Evolutionary conservation across 768 basidiomycete species (phyloP), one percentile per base, ranked within the genome.

Genomic region (Boletus patriciae): DNA sequence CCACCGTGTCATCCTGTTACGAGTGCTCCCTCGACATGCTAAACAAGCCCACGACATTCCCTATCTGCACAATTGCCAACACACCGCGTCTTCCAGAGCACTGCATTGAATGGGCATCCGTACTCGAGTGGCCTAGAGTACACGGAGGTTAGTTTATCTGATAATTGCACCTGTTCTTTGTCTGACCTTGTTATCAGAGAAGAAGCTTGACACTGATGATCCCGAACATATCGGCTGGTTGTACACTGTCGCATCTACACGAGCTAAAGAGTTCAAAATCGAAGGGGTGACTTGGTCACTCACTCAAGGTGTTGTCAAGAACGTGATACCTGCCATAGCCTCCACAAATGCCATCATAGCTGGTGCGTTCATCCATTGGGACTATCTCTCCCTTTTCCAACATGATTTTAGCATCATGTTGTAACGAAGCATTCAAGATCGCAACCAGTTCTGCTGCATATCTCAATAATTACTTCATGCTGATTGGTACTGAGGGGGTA

Each of bases 51-150:
- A 97, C 94, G 40, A 89, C 88, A 13, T 99, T 95, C 71, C 97
- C 97, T 3, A 98, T 99, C 53, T 99, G 97, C 70, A 99, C 97
- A 7, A 98, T 99, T 62, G 96, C 97, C 55, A 98, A 98, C 69
- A 99, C 97, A 0, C 97, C 97, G 27, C 90, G 97, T 54, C 80
- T 98, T 23, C 97, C 97, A 2, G 97, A 99, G 67, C 97, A 99
- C 67, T 98, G 97, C 69, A 98, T 99, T 65, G 97, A 98, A 74
- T 99, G 97, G 97, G 97, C 97, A 0, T 95, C 92, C 40, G 97
- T 98, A 12, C 79, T 99, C 21, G 95, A 99, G 72, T 99, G 97
- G 97, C 96, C 97, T n/a, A 84, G 85, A 46, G 85, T 93, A 2
- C 87, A 90, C 59, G 90, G 89, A 70, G 92, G 95, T 94, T 52